Evolutionary conservation across 352 stramenopile species (phyloP).

Genomic region (Pythium brachiatum): DNA sequence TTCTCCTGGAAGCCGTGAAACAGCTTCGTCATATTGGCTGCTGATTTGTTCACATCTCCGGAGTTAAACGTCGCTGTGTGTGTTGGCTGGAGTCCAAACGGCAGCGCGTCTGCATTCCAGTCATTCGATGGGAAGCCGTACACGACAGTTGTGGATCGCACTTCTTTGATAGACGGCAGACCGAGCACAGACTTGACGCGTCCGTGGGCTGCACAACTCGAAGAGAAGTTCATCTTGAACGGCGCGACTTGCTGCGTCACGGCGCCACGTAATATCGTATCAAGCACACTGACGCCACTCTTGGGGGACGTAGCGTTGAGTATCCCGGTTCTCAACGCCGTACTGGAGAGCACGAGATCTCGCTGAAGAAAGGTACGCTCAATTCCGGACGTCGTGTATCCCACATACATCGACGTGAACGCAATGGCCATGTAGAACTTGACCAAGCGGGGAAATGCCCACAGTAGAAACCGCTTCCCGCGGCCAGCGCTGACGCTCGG

Average conservation of each 20-base stretch:
- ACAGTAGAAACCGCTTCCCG: constrained; percentile 31
- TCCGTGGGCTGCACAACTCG: no score
- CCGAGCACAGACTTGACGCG: no score
- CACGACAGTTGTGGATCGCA: constrained; percentile 35
- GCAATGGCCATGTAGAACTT: constrained; percentile 42
- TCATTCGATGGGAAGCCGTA: constrained; percentile 37
- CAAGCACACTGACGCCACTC: constrained; percentile 26
- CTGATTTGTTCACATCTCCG: neutral
- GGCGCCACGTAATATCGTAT: constrained; percentile 37
- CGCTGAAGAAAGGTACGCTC: constrained; percentile 32
- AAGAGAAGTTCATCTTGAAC: constrained; percentile 34
- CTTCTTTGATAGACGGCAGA: constrained; percentile 30
- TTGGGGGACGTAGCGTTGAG: no score
- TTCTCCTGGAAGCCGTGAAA: constrained; percentile 23
- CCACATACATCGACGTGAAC: constrained; percentile 37
- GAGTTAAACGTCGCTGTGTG: constrained; percentile 24
- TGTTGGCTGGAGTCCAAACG: constrained; percentile 18
- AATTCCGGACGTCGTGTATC: constrained; percentile 31
- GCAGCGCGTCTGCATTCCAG: constrained; percentile 47
- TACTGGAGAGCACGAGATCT: constrained; percentile 28
- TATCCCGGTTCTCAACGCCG: no score
- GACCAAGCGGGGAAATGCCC: constrained; percentile 32
- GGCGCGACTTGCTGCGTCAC: constrained; percentile 27
- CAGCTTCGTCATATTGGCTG: neutral
- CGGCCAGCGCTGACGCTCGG: constrained; percentile 11